phyloP scores from a whole-genome alignment of 2,329 filamentous ascomycete species.

The Neonectria sp. region DNA sequence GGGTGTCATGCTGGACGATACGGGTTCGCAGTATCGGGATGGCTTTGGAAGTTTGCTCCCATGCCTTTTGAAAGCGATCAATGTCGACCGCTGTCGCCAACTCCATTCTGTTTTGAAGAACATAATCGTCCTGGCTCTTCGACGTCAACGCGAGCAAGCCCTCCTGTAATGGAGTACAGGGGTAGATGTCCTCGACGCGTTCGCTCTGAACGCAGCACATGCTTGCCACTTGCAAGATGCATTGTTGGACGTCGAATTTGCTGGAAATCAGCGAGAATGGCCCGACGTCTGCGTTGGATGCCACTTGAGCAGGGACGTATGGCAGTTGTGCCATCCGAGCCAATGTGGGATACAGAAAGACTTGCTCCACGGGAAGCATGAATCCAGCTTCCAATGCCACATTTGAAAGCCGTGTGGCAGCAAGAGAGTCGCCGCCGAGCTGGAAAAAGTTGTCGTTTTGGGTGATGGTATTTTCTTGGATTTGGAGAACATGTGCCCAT shows the following conservation, averaged over 20 bases:
- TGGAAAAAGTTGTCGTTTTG: conserved; percentile 29
- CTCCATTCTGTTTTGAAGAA: conserved; percentile 4
- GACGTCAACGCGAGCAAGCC: conserved; percentile 19
- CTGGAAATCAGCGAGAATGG: conserved; percentile 23
- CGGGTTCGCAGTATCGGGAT: conserved; percentile 23
- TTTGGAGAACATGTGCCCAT: conserved; percentile 19
- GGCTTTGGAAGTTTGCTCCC: conserved; percentile 3
- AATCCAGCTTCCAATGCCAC: conserved; percentile 14
- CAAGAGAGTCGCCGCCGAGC: conserved; percentile 24
- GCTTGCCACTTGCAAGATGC: conserved; percentile 12
- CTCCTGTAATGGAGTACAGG: conserved; percentile 21
- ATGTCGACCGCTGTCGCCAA: conserved; percentile 4
- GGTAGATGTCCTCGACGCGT: conserved; percentile 20
- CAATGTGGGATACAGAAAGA: conserved; percentile 22
- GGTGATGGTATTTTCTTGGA: conserved; percentile 12
- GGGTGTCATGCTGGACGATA: conserved; percentile 13
- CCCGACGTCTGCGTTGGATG: not conserved
- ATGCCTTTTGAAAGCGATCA: conserved; percentile 4
- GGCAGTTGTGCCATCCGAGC: conserved; percentile 23
- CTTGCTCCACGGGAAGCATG: conserved; percentile 17
- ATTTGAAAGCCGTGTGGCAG: conserved; percentile 22
- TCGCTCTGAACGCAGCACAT: conserved; percentile 12
- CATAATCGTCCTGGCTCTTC: conserved; percentile 22
- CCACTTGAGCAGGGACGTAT: not conserved
- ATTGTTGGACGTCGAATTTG: conserved; percentile 8